phyloP scores from a whole-genome alignment of 2,329 filamentous ascomycete genomes.

The Tolypocladium cylindrosporum region DNA sequence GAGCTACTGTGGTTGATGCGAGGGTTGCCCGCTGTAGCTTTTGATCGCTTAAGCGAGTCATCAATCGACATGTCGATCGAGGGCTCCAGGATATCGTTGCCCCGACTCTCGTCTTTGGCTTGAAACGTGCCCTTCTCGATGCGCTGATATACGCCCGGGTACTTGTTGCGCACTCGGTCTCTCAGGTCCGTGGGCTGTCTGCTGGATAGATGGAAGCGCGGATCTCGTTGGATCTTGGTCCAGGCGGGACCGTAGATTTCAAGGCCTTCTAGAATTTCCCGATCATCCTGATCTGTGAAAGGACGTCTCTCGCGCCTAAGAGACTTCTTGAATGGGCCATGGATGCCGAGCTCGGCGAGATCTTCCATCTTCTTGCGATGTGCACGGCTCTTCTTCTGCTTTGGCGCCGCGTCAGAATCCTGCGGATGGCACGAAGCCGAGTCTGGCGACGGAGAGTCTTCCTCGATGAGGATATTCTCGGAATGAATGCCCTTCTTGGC shows the following conservation, averaged over 20 bases:
- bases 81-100: constrained; percentile 38
- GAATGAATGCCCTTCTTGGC: constrained; percentile 39
- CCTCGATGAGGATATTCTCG: constrained; percentile 47
- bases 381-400: constrained; percentile 39
- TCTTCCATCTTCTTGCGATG: constrained; percentile 48
- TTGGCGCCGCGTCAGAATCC: constrained; percentile 24
- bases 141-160: constrained; percentile 45
- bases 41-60: constrained; percentile 30
- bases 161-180: constrained; percentile 55
- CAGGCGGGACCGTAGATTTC: constrained; percentile 51
- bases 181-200: constrained; percentile 54
- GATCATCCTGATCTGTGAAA: constrained; percentile 54
- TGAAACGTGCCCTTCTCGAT: constrained; percentile 46
- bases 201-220: constrained; percentile 44
- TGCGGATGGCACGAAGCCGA: constrained; percentile 10
- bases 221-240: constrained; percentile 55
- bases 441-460: constrained; percentile 20
- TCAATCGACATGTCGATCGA: constrained; percentile 39
- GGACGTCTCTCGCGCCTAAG: constrained; percentile 48
- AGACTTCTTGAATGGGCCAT: constrained; percentile 52
- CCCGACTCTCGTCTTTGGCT: constrained; percentile 28
- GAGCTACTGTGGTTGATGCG: constrained; percentile 29
- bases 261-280: constrained; percentile 50
- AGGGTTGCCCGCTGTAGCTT: constrained; percentile 26
- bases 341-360: constrained; percentile 47